phyloP scores from a whole-genome alignment of 345 rosid species.

The Arabidopsis suecica region DNA sequence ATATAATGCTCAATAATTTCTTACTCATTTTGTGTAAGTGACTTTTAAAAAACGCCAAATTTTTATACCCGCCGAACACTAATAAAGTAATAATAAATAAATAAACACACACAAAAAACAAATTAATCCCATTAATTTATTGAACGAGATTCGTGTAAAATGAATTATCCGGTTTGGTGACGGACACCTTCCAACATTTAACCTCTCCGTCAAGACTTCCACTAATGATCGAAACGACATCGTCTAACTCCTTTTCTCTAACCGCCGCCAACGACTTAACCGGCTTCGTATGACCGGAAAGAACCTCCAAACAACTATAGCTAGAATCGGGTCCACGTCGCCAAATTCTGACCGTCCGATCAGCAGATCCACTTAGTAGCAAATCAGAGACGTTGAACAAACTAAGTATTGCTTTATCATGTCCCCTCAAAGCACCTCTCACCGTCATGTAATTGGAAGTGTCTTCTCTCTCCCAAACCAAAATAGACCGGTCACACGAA shows the following conservation, averaged over 20 bases:
- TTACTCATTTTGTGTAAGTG: constrained; percentile 1
- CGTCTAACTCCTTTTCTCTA: constrained; percentile 47
- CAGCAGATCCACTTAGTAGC: constrained; percentile 88
- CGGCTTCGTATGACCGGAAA: constrained; percentile 74
- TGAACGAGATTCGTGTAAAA: constrained; percentile 22
- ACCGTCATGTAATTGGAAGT: constrained; percentile 72
- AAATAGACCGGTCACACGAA: constrained; percentile 89
- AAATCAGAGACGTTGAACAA: constrained; percentile 62
- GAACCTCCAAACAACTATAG: constrained; percentile 67
- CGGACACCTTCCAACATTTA: constrained; percentile 64
- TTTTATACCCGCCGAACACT: constrained; percentile 16
- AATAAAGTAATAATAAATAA: background rate
- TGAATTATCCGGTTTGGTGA: constrained; percentile 48
- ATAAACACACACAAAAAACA: background rate
- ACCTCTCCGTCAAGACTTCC: constrained; percentile 88
- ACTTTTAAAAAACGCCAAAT: constrained; percentile 38
- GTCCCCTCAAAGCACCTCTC: constrained; percentile 89
- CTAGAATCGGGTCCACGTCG: constrained; percentile 58
- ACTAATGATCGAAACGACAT: constrained; percentile 59
- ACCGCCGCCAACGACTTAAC: constrained; percentile 79
- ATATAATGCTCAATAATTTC: constrained; percentile 6
- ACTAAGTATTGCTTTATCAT: constrained; percentile 69
- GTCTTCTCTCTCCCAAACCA: constrained; percentile 95
- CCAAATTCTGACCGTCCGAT: constrained; percentile 90
- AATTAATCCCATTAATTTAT: background rate